Base-by-base conservation (phyloP, 805 yeast species). In the Torulaspora indica region DNA sequence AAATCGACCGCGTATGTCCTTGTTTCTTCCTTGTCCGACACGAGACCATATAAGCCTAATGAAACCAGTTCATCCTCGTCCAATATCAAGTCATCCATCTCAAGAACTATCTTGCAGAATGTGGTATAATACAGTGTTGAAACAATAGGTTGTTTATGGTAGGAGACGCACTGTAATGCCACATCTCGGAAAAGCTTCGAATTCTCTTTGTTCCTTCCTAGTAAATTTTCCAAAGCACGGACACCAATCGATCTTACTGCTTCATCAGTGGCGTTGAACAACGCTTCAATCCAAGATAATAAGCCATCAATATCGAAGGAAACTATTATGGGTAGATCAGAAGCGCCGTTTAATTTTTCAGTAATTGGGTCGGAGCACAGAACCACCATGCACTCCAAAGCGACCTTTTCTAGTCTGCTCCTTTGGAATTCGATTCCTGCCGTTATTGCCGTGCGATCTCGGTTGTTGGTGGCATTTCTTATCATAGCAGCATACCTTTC, bases 371-470 rank as follows among this genome's bases (percentile, higher is more conserved):
- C 93, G 2, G 81, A 72, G 53, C 95, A 80, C 22, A 93, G 67
- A 0, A 82, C 74, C 0, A 95, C 86, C 95, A 93, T 86, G 32
- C 95, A 80, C 47, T 87, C 83, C 38, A 88, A 71, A 0, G 95
- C 78, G 1, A 95, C 74, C 15, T 75, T 67, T 51, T 87, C 88
- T 4, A 88, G 63, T 25, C 81, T 78, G 36, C 81, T 76, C 52
- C 77, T 78, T 57, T 88, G 95, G 31, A 90, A 74, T 58, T 90
- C 97, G 40, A 91, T 70, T 2, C 61, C 58, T 2, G 90, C 77
- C 0, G 95, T 88, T 18, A 78, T 76, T 7, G 87, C 68, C 0
- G 86, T 73, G 6, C 73, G 62, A 53, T 60, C 74, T 43, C 68
- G 64, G n/a, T 60, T 48, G 28, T 52, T 65, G 2, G 56, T 58